Conservation (phyloP, 371 early-diverging fungal species). For the Choanephora cucurbitarum region DNA sequence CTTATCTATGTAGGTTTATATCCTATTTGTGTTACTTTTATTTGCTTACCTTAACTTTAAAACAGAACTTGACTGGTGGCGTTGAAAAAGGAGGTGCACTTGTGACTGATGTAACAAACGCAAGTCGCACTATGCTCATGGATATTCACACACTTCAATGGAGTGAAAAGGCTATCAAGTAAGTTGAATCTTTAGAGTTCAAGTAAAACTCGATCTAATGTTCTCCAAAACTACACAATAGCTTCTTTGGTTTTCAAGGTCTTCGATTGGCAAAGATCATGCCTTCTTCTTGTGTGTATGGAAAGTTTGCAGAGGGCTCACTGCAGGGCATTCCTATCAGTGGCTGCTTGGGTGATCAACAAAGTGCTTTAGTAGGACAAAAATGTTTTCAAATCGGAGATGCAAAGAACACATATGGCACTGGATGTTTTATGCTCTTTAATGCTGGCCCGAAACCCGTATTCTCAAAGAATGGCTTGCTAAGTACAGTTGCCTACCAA, state of each 20-base stretch:
- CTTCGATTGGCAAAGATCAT: conserved; percentile 74
- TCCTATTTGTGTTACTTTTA: conserved; percentile 12
- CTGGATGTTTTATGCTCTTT: conserved; percentile 95
- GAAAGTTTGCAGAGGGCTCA: conserved; percentile 60
- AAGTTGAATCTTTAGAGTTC: conserved; percentile 13
- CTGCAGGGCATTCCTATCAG: conserved; percentile 73
- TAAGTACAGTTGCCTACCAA: conserved; percentile 93
- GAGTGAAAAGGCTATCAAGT: conserved; percentile 76
- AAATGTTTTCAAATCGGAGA: conserved; percentile 71
- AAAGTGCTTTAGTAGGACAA: conserved; percentile 96
- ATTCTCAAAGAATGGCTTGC: conserved; percentile 79
- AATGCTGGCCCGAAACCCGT: conserved; percentile 86
- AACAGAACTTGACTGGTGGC: conserved; percentile 79
- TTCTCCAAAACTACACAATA: conserved; percentile 58
- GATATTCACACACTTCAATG: conserved; percentile 81
- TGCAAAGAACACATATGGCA: conserved; percentile 96
- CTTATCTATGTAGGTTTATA: conserved; percentile 38
- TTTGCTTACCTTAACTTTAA: conserved; percentile 59
- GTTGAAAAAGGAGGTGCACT: conserved; percentile 68
- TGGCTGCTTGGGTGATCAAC: conserved; percentile 95
- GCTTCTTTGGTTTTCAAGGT: conserved; percentile 41
- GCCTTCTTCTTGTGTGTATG: conserved; percentile 87
- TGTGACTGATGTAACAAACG: conserved; percentile 95
- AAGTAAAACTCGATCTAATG: background rate
- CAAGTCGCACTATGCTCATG: conserved; percentile 94